Base-by-base conservation (phyloP, 208 protist genomes). In the Lotmaria passim region DNA sequence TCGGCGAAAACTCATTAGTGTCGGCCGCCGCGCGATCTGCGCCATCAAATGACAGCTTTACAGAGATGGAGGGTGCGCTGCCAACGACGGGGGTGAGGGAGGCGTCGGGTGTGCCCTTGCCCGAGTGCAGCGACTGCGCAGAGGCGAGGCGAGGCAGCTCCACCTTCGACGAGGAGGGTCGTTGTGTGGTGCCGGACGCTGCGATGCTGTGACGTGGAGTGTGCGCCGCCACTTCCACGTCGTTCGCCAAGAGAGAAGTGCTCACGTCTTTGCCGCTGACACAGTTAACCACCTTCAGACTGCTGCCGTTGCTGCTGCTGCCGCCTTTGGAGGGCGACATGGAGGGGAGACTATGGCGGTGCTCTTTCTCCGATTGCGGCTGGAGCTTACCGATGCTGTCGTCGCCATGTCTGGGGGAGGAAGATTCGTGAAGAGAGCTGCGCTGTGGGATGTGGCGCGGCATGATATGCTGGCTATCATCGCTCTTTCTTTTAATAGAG, bases 71-170 rank as follows among this genome's bases (percentile, higher is more conserved):
- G 12, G 38, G 38, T n/a, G 55, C 33, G n/a, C 36, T 60, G 36
- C 23, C 33, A 2, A 31, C 14, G 0, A 23, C 47, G 11, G 36
- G 36, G 7, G 55, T 19, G 2, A 26, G 23, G 21, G 55, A 47
- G 7, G 36, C 6, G 11, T 44, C 38, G 1, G 55, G 36, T 3
- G 36, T 33, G 21, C 14, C 23, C 36, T 44, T 60, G 12, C 11
- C 55, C 1, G 36, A 30, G n/a, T 11, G 33, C 12, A 47, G 36
- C n/a, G 55, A 60, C 31, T 60, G 55, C 36, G 36, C 36, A 1
- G 55, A 47, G 55, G 55, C 21, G 33, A 60, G 38, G n/a, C 36
- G 55, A 26, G 55, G 55, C 33, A 60, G 55, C 55, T 30, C 6
- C 36, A 36, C 55, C 19, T 60, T 43, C 12, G 23, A 30, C 2